phyloP scores from a whole-genome alignment of 1,284 basidiomycete genomes.

The Cryptococcus hybrid region DNA sequence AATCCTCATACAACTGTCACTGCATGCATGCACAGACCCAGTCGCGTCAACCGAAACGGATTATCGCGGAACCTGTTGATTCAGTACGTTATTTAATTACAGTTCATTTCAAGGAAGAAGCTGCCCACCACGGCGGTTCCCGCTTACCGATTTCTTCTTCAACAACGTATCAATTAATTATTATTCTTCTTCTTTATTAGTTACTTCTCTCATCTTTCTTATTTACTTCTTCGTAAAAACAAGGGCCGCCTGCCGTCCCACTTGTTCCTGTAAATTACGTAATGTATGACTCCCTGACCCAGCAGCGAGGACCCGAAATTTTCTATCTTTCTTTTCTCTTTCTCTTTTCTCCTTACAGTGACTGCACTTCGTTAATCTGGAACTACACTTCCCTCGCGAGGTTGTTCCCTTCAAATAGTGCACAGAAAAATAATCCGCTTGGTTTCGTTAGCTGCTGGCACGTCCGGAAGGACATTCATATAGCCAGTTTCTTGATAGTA shows the following conservation, averaged over 20 bases:
- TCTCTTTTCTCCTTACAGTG: constrained; percentile 12
- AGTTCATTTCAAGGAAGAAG: no score
- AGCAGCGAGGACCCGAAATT: constrained; percentile 5
- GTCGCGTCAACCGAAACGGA: constrained; percentile 8
- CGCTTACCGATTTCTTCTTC: not conserved
- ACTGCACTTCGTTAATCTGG: constrained; percentile 20
- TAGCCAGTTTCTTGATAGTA: constrained; percentile 46
- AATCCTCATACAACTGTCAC: not conserved
- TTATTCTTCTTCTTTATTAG: no score
- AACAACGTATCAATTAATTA: no score
- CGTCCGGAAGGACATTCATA: constrained; percentile 15
- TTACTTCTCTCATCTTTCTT: no score
- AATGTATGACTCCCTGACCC: not conserved
- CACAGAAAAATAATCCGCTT: constrained; percentile 28
- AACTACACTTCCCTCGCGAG: constrained; percentile 3
- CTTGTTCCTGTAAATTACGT: not conserved
- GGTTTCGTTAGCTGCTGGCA: constrained; percentile 44
- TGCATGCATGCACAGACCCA: no score
- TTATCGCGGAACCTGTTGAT: constrained; percentile 1
- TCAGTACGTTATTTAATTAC: no score
- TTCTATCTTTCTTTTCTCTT: constrained; percentile 7
- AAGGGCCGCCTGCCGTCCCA: no score
- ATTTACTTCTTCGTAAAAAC: no score
- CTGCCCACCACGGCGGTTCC: no score
- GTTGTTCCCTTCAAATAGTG: constrained; percentile 18